These are phyloP conservation scores for Striga asiatica DNA, from an alignment of 257 asterid genomes.

Conservation along the genomic window DNA sequence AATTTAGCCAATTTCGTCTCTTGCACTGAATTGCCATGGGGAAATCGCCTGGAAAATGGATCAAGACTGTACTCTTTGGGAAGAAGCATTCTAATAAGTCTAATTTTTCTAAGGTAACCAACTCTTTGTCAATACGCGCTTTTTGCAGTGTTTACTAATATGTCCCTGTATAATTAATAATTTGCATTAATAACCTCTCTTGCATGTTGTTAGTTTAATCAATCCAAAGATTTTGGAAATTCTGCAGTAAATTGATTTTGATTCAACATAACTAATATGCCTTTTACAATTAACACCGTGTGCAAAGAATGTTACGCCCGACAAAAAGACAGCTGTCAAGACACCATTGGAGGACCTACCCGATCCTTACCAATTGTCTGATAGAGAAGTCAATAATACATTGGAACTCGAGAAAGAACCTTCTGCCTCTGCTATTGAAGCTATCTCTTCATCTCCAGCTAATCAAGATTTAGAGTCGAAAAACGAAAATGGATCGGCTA, in stretches of 20 bases:
- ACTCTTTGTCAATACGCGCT: no score
- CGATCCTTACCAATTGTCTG: slow-evolving; percentile 28
- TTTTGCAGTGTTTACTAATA: slow-evolving; percentile 4
- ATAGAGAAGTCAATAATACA: slow-evolving; percentile 27
- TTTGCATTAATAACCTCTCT: no score
- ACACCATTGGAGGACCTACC: slow-evolving; percentile 31
- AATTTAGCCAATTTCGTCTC: slow-evolving; percentile 9
- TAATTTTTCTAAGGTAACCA: slow-evolving; percentile 57
- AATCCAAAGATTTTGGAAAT: no score
- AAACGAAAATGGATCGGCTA: slow-evolving; percentile 1
- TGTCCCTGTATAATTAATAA: not conserved
- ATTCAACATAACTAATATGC: not conserved
- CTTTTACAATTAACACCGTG: slow-evolving; percentile 15
- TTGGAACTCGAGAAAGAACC: slow-evolving; percentile 34
- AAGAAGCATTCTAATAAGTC: slow-evolving; percentile 76
- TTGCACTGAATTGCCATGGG: slow-evolving; percentile 36
- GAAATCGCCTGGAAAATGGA: slow-evolving; percentile 94
- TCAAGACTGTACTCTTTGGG: slow-evolving; percentile 80
- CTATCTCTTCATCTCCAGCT: slow-evolving; percentile 23
- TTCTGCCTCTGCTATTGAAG: slow-evolving; percentile 24
- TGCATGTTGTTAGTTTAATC: no score
- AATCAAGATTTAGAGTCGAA: slow-evolving; percentile 18
- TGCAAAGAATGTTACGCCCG: slow-evolving; percentile 39
- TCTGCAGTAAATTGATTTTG: not conserved
- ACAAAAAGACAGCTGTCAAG: slow-evolving; percentile 31